Conservation (phyloP, 2,329 filamentous ascomycete species). For the Stagonosporopsis vannaccii region DNA sequence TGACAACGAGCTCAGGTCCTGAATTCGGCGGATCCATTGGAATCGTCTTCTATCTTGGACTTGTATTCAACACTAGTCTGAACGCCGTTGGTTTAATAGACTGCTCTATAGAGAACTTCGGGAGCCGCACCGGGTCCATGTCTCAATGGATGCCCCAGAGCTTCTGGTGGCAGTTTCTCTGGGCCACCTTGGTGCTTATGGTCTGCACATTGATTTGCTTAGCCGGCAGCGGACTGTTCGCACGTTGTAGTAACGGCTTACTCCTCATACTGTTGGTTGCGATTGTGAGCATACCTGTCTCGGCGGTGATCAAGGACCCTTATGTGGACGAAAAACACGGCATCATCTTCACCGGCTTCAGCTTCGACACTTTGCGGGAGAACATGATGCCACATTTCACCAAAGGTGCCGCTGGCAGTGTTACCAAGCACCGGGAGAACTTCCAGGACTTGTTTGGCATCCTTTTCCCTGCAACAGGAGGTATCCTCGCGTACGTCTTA, state of each 20-base stretch:
- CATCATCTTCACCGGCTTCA: slow-evolving; percentile 81
- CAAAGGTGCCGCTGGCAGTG: slow-evolving; percentile 67
- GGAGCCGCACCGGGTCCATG: slow-evolving; percentile 63
- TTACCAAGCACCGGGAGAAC: slow-evolving; percentile 69
- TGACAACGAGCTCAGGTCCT: slow-evolving; percentile 61
- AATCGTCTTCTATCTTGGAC: slow-evolving; percentile 88
- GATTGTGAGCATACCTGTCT: slow-evolving; percentile 82
- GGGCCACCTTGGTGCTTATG: slow-evolving; percentile 74
- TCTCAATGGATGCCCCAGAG: slow-evolving; percentile 69
- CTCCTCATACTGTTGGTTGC: slow-evolving; percentile 74
- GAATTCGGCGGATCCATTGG: slow-evolving; percentile 91
- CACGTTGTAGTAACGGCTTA: slow-evolving; percentile 79
- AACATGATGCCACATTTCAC: slow-evolving; percentile 76
- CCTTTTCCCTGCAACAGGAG: slow-evolving; percentile 75
- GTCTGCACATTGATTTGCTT: slow-evolving; percentile 78
- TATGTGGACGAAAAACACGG: slow-evolving; percentile 69
- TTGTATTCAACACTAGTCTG: slow-evolving; percentile 80
- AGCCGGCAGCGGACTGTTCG: slow-evolving; percentile 80
- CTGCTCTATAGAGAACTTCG: slow-evolving; percentile 80
- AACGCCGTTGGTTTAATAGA: slow-evolving; percentile 88
- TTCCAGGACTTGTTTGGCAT: slow-evolving; percentile 88
- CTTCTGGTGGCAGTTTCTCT: slow-evolving; percentile 79
- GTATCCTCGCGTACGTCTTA: slow-evolving; percentile 61
- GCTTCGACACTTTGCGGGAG: slow-evolving; percentile 70
- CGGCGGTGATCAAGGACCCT: slow-evolving; percentile 71